These are phyloP conservation scores for Amylocarpus encephaloides DNA, from an alignment of 2,329 filamentous ascomycete genomes.

Conservation along the genomic window DNA sequence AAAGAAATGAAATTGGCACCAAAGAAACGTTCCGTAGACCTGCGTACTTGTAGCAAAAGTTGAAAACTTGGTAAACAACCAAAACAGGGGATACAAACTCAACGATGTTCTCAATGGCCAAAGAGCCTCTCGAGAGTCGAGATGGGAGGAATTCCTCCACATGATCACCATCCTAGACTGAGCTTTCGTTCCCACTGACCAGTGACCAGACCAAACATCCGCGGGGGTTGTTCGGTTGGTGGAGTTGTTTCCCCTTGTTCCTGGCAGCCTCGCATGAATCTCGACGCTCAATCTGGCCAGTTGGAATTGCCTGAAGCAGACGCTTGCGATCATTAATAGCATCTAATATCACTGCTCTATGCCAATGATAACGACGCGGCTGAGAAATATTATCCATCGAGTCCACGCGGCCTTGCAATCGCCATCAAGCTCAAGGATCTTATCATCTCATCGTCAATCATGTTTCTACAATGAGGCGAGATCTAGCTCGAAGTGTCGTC, in stretches of 20 bases:
- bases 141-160: neutral
- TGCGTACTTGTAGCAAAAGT: neutral
- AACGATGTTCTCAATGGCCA: slow-evolving; percentile 3
- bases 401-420: slow-evolving; percentile 21
- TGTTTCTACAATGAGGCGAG: slow-evolving; percentile 22
- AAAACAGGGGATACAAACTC: slow-evolving; percentile 1
- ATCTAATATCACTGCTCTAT: slow-evolving; percentile 23
- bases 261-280: slow-evolving; percentile 22
- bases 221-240: slow-evolving; percentile 11
- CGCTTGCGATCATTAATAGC: slow-evolving; percentile 24
- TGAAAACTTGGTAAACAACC: neutral
- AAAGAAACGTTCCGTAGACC: slow-evolving; percentile 12
- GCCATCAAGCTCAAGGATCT: slow-evolving; percentile 8
- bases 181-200: neutral
- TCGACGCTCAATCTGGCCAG: slow-evolving; percentile 15
- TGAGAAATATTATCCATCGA: slow-evolving; percentile 14
- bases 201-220: neutral
- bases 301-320: slow-evolving; percentile 18
- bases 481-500: slow-evolving; percentile 8
- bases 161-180: neutral
- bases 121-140: neutral
- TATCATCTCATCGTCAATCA: slow-evolving; percentile 17
- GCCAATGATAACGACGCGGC: slow-evolving; percentile 16
- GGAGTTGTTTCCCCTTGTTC: neutral
- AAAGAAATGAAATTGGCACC: slow-evolving; percentile 20